Conservation (phyloP, 1,284 basidiomycete genomes). For the Ceratobasidium sp. region DNA sequence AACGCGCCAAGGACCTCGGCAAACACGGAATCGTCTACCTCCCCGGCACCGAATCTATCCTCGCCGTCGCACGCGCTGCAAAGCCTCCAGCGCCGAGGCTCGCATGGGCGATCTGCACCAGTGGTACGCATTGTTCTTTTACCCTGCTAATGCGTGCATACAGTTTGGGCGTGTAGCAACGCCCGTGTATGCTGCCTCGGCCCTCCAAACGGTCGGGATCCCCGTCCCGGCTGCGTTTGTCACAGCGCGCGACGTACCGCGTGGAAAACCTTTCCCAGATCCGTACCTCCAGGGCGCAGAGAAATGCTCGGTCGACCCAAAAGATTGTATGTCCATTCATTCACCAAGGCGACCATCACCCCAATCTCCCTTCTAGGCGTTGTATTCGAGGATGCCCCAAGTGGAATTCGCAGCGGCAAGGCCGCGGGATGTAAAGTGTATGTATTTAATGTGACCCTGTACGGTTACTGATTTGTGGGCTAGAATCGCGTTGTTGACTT, state of each 20-base stretch:
- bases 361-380: constrained; percentile 29
- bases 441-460: background rate
- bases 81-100: background rate
- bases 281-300: constrained; percentile 49
- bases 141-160: background rate
- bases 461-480: background rate
- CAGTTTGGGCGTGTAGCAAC: constrained; percentile 9
- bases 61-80: background rate
- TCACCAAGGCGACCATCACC: too few species aligned
- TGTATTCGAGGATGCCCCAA: constrained; percentile 50
- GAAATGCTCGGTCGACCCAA: constrained; percentile 46
- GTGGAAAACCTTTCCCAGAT: constrained; percentile 50
- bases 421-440: constrained; percentile 48
- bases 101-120: constrained; percentile 49
- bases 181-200: constrained; percentile 19
- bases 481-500: constrained; percentile 31
- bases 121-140: constrained; percentile 31
- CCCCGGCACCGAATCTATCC: constrained; percentile 46
- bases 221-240: constrained; percentile 44
- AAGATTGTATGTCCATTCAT: constrained; percentile 36
- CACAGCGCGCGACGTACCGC: constrained; percentile 40
- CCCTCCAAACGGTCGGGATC: constrained; percentile 45
- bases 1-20: constrained; percentile 39
- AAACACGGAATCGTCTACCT: constrained; percentile 45
- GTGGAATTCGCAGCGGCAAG: constrained; percentile 48